Evolutionary conservation across 176 grass and related monocot species (phyloP), one percentile per base, ranked within the genome.

Genomic region (Dactylis glomerata): DNA sequence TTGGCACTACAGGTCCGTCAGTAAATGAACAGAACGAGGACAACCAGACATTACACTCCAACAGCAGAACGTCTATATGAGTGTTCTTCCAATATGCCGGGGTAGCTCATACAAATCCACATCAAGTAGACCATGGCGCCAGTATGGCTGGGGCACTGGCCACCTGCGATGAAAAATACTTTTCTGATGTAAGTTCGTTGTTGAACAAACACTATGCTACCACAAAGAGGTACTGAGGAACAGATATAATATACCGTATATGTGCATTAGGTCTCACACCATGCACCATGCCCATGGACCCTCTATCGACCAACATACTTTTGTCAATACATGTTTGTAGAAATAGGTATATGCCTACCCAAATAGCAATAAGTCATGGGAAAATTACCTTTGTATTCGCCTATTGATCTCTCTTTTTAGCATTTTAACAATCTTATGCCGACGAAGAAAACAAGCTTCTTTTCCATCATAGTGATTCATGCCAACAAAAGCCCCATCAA

Each of bases 401-500:
- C 66, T 40, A 23, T 41, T 41, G 22, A 69, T 41, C 66, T 69
- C 66, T 23, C 20, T n/a, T 23, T 69, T 40, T 3, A 24, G 66
- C 23, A 69, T 69, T 40, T 69, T 1, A 23, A 41, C 66, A 24
- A 69, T 40, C 22, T 69, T 69, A 40, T 10, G 20, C 36, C 66
- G 40, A 40, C 3, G 10, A 38, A 69, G 34, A 40, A 69, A 69
- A 5, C 3, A 13, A 41, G 34, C 22, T 69, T 41, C 66, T 69
- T 69, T 41, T 14, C 66, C 66, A 69, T 69, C 34, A 14, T 69
- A 69, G 66, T 69, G 66, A 40, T 69, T 69, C 66, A 41, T 69
- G 34, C 66, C 66, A 69, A 41, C 66, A 14, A 69, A 69, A 69
- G 66, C 20, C 9, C 66, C 66, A 24, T 69, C 36, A 41, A 69